These are phyloP conservation scores for Pythium biforme DNA, from an alignment of 352 stramenopile genomes.

Conservation along the genomic window DNA sequence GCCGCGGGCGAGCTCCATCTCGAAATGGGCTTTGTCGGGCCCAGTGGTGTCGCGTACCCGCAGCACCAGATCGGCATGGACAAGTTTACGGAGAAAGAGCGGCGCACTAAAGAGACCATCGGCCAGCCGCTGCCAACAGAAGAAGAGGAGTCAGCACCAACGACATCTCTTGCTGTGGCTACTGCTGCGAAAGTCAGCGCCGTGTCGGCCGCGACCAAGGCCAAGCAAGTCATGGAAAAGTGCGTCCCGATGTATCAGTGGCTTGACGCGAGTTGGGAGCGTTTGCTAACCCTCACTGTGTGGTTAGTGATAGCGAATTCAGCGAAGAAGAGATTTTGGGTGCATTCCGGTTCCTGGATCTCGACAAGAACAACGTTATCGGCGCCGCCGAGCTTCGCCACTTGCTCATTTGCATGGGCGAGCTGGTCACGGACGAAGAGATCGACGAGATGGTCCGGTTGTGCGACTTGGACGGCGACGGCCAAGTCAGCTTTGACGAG, in stretches of 20 bases:
- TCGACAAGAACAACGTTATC: slow-evolving; percentile 94
- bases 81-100: slow-evolving; percentile 67
- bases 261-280: background rate
- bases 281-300: background rate
- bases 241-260: slow-evolving; percentile 13
- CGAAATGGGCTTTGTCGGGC: slow-evolving; percentile 85
- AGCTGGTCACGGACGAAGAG: slow-evolving; percentile 95
- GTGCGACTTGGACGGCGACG: slow-evolving; percentile 91
- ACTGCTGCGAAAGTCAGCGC: slow-evolving; percentile 30
- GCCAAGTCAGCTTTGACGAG: slow-evolving; percentile 91
- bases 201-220: slow-evolving; percentile 26
- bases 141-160: slow-evolving; percentile 21
- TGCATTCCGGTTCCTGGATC: slow-evolving; percentile 91
- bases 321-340: slow-evolving; percentile 91
- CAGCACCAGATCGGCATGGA: slow-evolving; percentile 88
- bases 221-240: slow-evolving; percentile 30
- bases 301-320: slow-evolving; percentile 68
- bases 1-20: slow-evolving; percentile 85
- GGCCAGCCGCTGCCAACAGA: slow-evolving; percentile 24
- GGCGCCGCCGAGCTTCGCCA: slow-evolving; percentile 91
- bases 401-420: slow-evolving; percentile 94
- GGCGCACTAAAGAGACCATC: slow-evolving; percentile 62
- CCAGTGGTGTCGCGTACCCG: slow-evolving; percentile 82
- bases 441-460: slow-evolving; percentile 93
- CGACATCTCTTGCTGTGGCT: background rate